These are phyloP conservation scores for Hymenoscyphus linearis DNA, from an alignment of 2,329 filamentous ascomycete genomes.

Conservation along the genomic window DNA sequence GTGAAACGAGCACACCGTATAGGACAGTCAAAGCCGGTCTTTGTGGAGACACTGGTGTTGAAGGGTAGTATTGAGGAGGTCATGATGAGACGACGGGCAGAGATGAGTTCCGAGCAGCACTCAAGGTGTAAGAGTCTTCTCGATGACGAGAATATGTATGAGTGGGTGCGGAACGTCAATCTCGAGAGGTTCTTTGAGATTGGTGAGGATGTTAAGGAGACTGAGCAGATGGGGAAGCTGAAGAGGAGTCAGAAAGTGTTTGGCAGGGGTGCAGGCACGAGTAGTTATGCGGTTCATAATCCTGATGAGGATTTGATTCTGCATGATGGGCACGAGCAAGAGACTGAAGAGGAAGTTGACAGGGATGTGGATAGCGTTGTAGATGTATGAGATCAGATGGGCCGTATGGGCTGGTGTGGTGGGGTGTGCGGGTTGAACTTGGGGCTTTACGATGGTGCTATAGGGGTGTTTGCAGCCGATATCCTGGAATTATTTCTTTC, in stretches of 20 bases:
- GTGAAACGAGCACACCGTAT: slow-evolving; percentile 87
- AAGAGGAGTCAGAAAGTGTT: slow-evolving; percentile 45
- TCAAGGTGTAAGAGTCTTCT: slow-evolving; percentile 50
- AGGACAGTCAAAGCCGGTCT: slow-evolving; percentile 72
- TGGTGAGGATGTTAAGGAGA: slow-evolving; percentile 23
- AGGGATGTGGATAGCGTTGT: neutral
- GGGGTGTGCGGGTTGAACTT: neutral
- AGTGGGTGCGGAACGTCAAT: slow-evolving; percentile 52
- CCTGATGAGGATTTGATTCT: neutral
- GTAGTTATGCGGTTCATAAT: neutral
- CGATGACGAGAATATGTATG: slow-evolving; percentile 51
- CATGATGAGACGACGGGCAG: slow-evolving; percentile 66
- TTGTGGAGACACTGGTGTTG: slow-evolving; percentile 81
- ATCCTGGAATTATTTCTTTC: no score
- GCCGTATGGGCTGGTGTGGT: no score
- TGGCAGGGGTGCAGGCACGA: slow-evolving; percentile 26
- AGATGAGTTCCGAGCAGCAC: slow-evolving; percentile 68
- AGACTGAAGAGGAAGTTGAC: neutral
- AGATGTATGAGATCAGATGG: no score
- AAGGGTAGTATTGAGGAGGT: slow-evolving; percentile 77
- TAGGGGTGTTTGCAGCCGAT: neutral
- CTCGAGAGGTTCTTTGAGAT: slow-evolving; percentile 34
- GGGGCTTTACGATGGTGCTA: neutral
- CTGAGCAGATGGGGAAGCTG: slow-evolving; percentile 45
- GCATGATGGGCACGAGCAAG: neutral